Evolutionary conservation across 768 basidiomycete species (phyloP), one percentile per base, ranked within the genome.

Genomic region (Hortiboletus flavorubellus): DNA sequence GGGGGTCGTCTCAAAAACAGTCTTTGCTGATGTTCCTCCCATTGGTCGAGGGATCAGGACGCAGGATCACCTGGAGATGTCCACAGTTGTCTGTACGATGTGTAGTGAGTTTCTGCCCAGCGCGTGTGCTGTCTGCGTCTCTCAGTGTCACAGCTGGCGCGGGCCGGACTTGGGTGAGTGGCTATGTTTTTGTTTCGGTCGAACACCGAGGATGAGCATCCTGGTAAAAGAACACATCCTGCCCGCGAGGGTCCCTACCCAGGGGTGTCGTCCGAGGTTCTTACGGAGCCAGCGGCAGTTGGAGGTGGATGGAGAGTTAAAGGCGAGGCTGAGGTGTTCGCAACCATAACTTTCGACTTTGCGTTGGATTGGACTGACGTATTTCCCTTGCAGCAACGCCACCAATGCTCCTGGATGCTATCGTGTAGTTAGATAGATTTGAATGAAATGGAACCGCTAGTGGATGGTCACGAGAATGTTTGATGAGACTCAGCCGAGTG

Each of bases 31-130:
- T 76, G 89, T 81, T 84, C 77, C 80, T 92, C 90, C 90, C 90
- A 68, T 71, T 81, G 90, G 90, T 92, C 72, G 90, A 92, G 90
- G 82, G 79, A 86, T 74, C 23, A 89, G 86, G 90, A 92, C 76
- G 90, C 89, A 79, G 84, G 90, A 92, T 86, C 85, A 92, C 90
- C 90, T 91, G 87, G 88, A 81, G 87, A 75, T 71, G 83, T 76
- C 79, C 71, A 89, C 84, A 90, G 7, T 30, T n/a, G 10, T 52
- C 34, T 29, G 42, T 52, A 45, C 26, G 41, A 50, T 58, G 47
- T 34, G 41, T 62, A 55, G 59, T 64, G 50, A 61, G 61, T 62
- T 16, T 43, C 39, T 39, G 16, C 8, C 14, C 18, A 31, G 23
- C 15, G 34, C 42, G 39, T 40, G 11, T 7, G 39, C 26, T 37